Percentiles rank a stretch among this genome's conserved stretches.
Evolutionary conservation across 192 early-diverging fungal genomes (phyloP).

Genomic region (Podila verticillata): DNA sequence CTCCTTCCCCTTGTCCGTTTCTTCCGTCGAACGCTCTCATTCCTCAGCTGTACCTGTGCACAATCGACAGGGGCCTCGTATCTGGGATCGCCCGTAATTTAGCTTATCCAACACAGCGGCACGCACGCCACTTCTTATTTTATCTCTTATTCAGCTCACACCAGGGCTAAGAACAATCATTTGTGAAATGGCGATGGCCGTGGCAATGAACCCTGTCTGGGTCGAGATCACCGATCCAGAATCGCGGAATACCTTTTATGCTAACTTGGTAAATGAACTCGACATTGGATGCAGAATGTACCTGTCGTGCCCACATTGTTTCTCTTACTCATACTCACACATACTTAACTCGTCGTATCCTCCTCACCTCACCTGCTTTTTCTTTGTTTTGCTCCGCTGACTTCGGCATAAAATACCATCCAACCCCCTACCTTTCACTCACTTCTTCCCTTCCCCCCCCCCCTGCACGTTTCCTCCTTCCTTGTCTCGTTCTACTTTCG

Average conservation of each 20-base stretch:
- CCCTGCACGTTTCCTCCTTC: not conserved
- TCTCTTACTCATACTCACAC: not conserved
- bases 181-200: slow-evolving; percentile 5
- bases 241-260: slow-evolving; percentile 70
- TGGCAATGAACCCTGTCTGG: slow-evolving; percentile 57
- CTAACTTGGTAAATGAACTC: slow-evolving; percentile 65
- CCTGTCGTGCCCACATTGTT: not conserved
- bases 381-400: too few relatives aligned
- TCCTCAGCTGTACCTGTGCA: too few relatives aligned
- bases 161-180: not conserved
- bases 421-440: not conserved
- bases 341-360: not conserved
- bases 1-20: too few relatives aligned
- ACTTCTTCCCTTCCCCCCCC: slow-evolving; percentile 1
- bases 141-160: not conserved
- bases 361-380: not conserved
- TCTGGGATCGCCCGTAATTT: not conserved
- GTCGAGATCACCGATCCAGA: slow-evolving; percentile 77
- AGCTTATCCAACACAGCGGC: not conserved
- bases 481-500: not conserved
- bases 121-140: not conserved
- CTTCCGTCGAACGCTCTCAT: too few relatives aligned
- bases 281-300: not conserved
- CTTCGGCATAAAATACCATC: not conserved
- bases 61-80: too few relatives aligned